phyloP scores from a whole-genome alignment of 306 rosid species.

The Albizia julibrissin region DNA sequence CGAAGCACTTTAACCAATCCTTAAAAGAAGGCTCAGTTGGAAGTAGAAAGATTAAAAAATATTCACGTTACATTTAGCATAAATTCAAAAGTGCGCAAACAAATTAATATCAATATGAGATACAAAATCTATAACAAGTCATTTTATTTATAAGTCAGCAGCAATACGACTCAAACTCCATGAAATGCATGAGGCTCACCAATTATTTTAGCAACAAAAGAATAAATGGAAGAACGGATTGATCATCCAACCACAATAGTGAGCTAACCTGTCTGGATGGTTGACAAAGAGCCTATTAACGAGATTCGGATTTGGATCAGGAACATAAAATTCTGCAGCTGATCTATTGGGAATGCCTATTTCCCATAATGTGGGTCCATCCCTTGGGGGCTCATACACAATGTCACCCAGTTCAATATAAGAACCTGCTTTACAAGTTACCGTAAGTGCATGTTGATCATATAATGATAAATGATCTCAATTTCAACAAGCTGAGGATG shows the following conservation, averaged over 20 bases:
- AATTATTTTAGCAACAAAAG: not conserved
- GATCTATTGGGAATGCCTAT: slow-evolving; percentile 86
- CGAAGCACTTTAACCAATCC: slow-evolving; percentile 28
- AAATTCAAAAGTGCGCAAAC: slow-evolving; percentile 21
- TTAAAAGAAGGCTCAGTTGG: slow-evolving; percentile 26
- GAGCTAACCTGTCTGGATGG: slow-evolving; percentile 79
- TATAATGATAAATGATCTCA: slow-evolving; percentile 25
- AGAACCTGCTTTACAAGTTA: slow-evolving; percentile 48
- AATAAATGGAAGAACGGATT: slow-evolving; percentile 9
- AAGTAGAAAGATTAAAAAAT: slow-evolving; percentile 2
- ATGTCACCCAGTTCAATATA: slow-evolving; percentile 57
- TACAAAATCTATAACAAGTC: not conserved
- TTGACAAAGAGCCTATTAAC: slow-evolving; percentile 64
- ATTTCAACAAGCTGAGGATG: slow-evolving; percentile 29
- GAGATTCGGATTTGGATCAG: slow-evolving; percentile 71
- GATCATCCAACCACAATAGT: not conserved
- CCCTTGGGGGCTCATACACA: slow-evolving; percentile 76
- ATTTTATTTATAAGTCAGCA: not conserved
- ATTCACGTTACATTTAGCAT: slow-evolving; percentile 13
- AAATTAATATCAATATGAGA: not conserved
- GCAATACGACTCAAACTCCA: not conserved
- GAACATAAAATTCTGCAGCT: slow-evolving; percentile 74
- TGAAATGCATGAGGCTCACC: not conserved
- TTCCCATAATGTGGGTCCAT: slow-evolving; percentile 92
- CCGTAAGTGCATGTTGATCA: slow-evolving; percentile 19